These are phyloP conservation scores for Terana coerulea DNA, from an alignment of 768 basidiomycete species.

Conservation along the genomic window DNA sequence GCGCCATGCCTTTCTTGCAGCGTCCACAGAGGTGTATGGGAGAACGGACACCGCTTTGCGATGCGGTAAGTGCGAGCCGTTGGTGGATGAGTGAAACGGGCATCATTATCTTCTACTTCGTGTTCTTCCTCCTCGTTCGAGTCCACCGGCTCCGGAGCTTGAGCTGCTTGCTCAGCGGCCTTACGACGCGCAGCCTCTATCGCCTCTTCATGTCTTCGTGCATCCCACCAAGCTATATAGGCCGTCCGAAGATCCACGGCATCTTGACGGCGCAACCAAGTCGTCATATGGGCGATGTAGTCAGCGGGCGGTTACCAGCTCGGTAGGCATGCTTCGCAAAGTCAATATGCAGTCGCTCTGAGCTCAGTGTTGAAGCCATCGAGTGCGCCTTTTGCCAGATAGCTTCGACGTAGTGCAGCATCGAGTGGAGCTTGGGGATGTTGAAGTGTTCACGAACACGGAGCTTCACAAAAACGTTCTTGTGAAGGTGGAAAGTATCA, in stretches of 20 bases:
- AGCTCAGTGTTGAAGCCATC: constrained; percentile 28
- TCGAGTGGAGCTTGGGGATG: constrained; percentile 25
- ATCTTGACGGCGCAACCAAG: constrained; percentile 17
- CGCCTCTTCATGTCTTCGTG: neutral
- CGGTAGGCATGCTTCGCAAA: constrained; percentile 25
- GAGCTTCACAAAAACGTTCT: constrained; percentile 12
- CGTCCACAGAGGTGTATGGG: neutral
- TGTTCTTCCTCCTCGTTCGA: neutral
- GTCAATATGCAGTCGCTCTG: constrained; percentile 26
- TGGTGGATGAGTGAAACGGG: neutral
- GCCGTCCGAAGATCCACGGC: neutral
- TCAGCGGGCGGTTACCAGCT: constrained; percentile 23
- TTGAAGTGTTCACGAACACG: constrained; percentile 20
- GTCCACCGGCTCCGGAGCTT: neutral
- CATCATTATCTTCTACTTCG: neutral
- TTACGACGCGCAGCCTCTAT: neutral
- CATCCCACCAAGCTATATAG: constrained; percentile 4
- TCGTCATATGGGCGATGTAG: constrained; percentile 22
- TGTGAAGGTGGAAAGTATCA: constrained; percentile 22
- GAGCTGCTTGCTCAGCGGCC: neutral
- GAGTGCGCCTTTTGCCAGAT: constrained; percentile 16
- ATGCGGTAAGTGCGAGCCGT: neutral
- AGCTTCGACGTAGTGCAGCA: constrained; percentile 17
- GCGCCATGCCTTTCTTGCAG: neutral
- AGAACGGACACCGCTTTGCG: neutral